Evolutionary conservation across 148 eudicot species (phyloP), one percentile per base, ranked within the genome.

Genomic region (Heliosperma pusillum): DNA sequence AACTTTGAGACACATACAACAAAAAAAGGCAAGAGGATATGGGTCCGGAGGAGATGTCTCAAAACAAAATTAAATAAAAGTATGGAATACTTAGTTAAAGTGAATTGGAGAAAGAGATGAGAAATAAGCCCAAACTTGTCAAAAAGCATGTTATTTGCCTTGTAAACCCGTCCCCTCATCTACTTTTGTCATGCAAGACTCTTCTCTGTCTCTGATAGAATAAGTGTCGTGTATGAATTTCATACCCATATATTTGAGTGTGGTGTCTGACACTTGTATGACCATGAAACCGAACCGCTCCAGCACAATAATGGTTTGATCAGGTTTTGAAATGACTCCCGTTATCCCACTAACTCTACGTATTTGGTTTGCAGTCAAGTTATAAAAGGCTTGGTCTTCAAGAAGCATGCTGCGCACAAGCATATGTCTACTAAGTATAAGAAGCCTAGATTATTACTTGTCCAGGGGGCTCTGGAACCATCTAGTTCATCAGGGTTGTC

Each of bases 351-450:
- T 76, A 17, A 64, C 22, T 58, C 40, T 16, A 13, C 3, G 1
- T 45, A 47, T 73, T 11, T 69, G 71, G 22, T 68, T 76, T 87
- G 82, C 90, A 90, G 97, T 77, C 87, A 83, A 84, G 44, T 94
- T 59, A 66, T 94, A 66, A 85, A 84, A 80, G 98, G 98, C 10
- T 70, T 92, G 83, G 98, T 94, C 80, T 94, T 94, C 81, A 94
- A 89, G 72, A 94, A 94, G 86, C 96, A 89, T 81, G 98, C 98
- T 74, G 97, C 98, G 61, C 98, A 92, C 87, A 94, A 92, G 71
- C 98, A 89, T 82, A 94, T 94, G 98, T 86, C 87, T 52, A 92
- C 93, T 62, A 83, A 84, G 82, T 89, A 80, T 81, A 84, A 83
- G 78, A 90, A 87, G 40, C 93, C 98, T 57, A 92, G 82, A 73